Evolutionary conservation across 23 red algal genomes (phyloP).

Genomic region (Gracilaria vermiculophylla): DNA sequence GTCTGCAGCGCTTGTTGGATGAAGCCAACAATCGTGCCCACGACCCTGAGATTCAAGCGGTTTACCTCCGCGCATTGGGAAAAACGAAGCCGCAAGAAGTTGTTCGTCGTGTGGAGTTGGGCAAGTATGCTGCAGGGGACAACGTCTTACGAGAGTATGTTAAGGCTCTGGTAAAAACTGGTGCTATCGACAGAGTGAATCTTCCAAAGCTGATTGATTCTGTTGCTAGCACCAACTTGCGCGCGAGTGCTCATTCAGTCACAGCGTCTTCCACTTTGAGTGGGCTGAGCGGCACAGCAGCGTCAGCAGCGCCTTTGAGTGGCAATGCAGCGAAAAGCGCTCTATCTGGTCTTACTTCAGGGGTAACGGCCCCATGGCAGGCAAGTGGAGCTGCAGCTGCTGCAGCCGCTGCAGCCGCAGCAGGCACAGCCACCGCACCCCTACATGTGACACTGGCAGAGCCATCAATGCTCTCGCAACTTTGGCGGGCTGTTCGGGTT

Average conservation of each 20-base stretch:
- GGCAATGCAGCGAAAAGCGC: neutral
- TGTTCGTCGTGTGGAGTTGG: conserved; percentile 44
- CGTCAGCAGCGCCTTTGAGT: neutral
- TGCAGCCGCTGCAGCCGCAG: neutral
- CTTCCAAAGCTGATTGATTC: conserved; percentile 54
- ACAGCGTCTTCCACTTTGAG: neutral
- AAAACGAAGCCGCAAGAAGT: conserved; percentile 39
- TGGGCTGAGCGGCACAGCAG: neutral
- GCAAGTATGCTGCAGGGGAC: conserved; percentile 46
- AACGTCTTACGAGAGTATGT: conserved; percentile 90
- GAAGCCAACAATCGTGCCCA: conserved; percentile 61
- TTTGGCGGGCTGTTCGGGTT: conserved; percentile 85
- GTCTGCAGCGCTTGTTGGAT: conserved; percentile 61
- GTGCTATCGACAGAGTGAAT: conserved; percentile 62
- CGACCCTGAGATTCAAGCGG: conserved; percentile 72
- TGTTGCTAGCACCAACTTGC: neutral
- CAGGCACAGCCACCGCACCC: conserved; percentile 67
- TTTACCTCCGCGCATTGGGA: conserved; percentile 52
- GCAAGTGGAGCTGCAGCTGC: neutral
- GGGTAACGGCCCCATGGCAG: neutral
- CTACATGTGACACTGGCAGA: conserved; percentile 90
- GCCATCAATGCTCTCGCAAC: conserved; percentile 80
- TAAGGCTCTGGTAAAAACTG: conserved; percentile 81
- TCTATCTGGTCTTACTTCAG: neutral
- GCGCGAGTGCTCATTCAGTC: neutral